Base-by-base conservation (phyloP, 2,329 filamentous ascomycete genomes). In the Trichoderma koningii region DNA sequence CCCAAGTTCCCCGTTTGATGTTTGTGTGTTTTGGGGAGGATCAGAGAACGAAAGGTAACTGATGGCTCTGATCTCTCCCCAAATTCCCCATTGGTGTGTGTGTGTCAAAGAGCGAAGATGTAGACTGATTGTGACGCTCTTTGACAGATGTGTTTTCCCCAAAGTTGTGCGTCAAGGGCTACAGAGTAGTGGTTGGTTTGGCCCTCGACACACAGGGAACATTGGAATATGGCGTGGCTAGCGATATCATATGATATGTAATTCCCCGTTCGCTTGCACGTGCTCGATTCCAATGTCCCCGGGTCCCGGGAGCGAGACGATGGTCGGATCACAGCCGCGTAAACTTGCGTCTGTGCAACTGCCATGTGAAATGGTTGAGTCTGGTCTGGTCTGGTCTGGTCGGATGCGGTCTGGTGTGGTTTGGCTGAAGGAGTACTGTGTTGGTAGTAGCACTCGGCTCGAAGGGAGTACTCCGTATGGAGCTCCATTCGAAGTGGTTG, bases 251-350 rank as follows among this genome's bases (percentile, higher is more conserved):
- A 5, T 61, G 15, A 42, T 42, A 4, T 19, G 28, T 45, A 41
- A 52, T 19, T 52, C 38, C 59, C 59, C 48, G 44, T 26, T 53
- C 59, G 41, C 38, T 53, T 53, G 45, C 59, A 45, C 10, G n/a
- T 6, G 59, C 38, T 48, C 52, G 48, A 34, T 62, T 34, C 23
- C 48, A 50, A 48, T 10, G 34, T 30, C 57, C 51, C 38, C 10
- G 34, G 7, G 9, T 44, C n/a, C 42, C 28, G 48, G 30, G 19
- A 44, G 48, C 59, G 34, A 53, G 48, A 53, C 28, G 1, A 14
- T 45, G 14, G 30, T 38, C 9, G 34, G 23, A 51, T 51, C 57
- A 50, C 21, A 61, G 34, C 47, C 42, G 47, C 38, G 17, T 45
- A 30, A 21, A 34, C 45, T 60, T 45, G 55, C n/a, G 47, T n/a